These are phyloP conservation scores for Botrytis fabae DNA, from an alignment of 2,329 filamentous ascomycete species.

Conservation along the genomic window DNA sequence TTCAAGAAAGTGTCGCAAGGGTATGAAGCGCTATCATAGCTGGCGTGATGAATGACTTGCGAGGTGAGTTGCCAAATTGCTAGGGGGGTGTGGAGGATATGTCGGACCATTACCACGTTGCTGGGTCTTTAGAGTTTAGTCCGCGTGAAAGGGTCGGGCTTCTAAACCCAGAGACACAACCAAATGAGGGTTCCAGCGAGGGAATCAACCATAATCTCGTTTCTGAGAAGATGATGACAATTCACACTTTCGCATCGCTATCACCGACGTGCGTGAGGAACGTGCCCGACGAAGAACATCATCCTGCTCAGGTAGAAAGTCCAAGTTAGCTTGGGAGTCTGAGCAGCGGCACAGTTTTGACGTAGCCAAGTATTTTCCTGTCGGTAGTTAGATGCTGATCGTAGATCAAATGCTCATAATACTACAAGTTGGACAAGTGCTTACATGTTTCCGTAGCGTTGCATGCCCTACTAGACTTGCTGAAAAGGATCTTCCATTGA, in stretches of 20 bases:
- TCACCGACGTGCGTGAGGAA: neutral
- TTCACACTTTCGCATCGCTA: neutral
- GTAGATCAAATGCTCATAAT: constrained; percentile 3
- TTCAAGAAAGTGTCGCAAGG: constrained; percentile 5
- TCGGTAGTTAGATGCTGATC: constrained; percentile 12
- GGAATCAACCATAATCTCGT: neutral
- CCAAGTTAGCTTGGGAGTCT: neutral
- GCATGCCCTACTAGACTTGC: neutral
- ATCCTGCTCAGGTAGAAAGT: neutral
- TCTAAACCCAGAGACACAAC: neutral
- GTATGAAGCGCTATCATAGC: neutral
- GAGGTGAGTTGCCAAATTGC: neutral
- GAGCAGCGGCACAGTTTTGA: constrained; percentile 12
- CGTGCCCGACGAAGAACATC: neutral
- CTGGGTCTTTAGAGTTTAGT: constrained; percentile 3
- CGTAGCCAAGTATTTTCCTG: constrained; percentile 10
- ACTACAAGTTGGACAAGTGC: neutral
- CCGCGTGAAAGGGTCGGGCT: neutral
- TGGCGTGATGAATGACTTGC: constrained; percentile 3
- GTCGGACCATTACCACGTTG: constrained; percentile 12
- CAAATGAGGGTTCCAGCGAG: neutral
- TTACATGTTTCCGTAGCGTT: neutral
- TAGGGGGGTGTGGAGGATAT: neutral
- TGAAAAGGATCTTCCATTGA: neutral
- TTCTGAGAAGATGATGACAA: neutral